Evolutionary conservation across 257 asterid genomes (phyloP), one percentile per base, ranked within the genome.

Genomic region (Knoxia roxburghii): DNA sequence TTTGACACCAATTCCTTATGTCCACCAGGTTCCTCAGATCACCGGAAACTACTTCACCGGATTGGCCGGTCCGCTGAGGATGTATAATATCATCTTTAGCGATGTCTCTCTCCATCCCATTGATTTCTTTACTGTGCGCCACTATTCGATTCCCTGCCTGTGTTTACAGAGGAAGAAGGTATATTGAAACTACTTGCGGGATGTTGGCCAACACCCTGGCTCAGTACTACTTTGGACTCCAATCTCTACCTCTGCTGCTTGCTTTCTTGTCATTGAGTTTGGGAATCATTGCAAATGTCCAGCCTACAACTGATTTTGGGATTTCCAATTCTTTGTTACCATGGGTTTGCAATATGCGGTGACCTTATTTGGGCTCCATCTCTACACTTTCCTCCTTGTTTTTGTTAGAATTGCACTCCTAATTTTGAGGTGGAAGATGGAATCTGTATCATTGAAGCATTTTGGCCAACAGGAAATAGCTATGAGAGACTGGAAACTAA

Each of bases 281-380:
- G 26, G 71, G 78, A 8, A 37, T 18, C 43, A 46, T 72, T 14
- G 85, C 85, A 5, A 43, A 71, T 58, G 73, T 56, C 18, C 70
- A 68, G 39, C 70, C 68, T 39, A 29, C 30, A 1, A 37, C 40
- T 12, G 82, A 80, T 17, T 11, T 64, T 21, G 73, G 78, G 29
- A 50, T 72, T 15, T 77, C 33, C 61, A 77, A 21, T 61, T 67
- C 64, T 20, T 76, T 23, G 40, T 59, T 55, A 64, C 46, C 70
- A 63, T 71, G 35, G 6, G 71, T 37, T 11, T 72, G 21, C 73
- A 69, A 2, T 78, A 72, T 52, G 68, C 77, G 0, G 72, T 46
- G 39, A 67, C 27, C 21, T 55, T 61, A 9, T 76, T 73, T 27
- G 72, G 75, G 20, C 53, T 76, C 26, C 63, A 51, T 45, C 54